phyloP scores from a whole-genome alignment of 108 stramenopile genomes.

The Cylindrotheca closterium region DNA sequence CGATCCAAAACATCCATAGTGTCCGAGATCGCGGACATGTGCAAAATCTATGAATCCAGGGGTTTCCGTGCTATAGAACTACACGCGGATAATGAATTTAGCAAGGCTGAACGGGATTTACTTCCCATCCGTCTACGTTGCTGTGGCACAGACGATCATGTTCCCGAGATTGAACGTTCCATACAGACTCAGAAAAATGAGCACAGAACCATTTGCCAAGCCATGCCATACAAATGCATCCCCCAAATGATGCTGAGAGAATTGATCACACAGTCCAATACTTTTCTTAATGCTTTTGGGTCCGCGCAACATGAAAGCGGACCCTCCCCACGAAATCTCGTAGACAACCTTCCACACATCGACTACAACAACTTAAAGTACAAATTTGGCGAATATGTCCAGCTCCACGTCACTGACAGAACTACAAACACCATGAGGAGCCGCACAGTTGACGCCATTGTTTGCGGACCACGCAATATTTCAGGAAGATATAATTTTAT shows the following conservation, averaged over 20 bases:
- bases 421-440: slow-evolving; percentile 17
- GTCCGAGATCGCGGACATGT: not conserved
- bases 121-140: not conserved
- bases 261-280: no score
- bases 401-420: slow-evolving; percentile 45
- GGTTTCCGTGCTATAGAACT: slow-evolving; percentile 29
- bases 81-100: slow-evolving; percentile 37
- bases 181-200: slow-evolving; percentile 44
- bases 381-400: slow-evolving; percentile 42
- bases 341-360: no score
- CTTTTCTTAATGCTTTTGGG: no score
- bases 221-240: slow-evolving; percentile 32
- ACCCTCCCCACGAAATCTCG: no score
- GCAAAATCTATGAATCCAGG: slow-evolving; percentile 16
- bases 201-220: slow-evolving; percentile 13
- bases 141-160: slow-evolving; percentile 37
- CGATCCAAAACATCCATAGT: slow-evolving; percentile 10
- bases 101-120: slow-evolving; percentile 6
- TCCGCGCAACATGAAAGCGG: no score
- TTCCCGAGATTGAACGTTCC: slow-evolving; percentile 44
- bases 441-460: slow-evolving; percentile 34
- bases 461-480: slow-evolving; percentile 27
- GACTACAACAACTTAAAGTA: no score
- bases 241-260: slow-evolving; percentile 25
- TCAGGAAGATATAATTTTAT: no score